These are phyloP conservation scores for Fusarium ambrosium DNA, from an alignment of 2,329 filamentous ascomycete genomes.

Conservation along the genomic window DNA sequence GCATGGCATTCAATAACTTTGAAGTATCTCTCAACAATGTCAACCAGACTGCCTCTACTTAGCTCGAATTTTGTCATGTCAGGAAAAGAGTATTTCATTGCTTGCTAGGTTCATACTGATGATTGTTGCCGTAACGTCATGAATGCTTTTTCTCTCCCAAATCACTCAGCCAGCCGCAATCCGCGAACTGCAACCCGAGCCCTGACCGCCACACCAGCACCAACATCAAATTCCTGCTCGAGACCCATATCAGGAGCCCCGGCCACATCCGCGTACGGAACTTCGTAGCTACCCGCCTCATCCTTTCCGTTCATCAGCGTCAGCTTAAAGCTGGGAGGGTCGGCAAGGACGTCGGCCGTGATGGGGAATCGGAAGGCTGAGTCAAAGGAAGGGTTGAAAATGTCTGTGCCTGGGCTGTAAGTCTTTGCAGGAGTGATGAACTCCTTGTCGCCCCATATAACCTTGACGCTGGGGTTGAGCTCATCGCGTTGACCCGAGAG, in stretches of 20 bases:
- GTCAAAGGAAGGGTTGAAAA: conserved; percentile 46
- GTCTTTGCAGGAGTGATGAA: conserved; percentile 40
- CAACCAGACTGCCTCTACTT: neutral
- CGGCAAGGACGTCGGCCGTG: conserved; percentile 33
- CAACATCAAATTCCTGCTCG: conserved; percentile 37
- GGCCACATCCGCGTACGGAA: conserved; percentile 30
- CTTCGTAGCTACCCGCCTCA: conserved; percentile 30
- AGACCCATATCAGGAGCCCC: conserved; percentile 29
- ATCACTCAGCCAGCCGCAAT: conserved; percentile 34
- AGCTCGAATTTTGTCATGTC: neutral
- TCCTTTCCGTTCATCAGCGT: conserved; percentile 35
- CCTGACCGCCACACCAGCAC: conserved; percentile 34
- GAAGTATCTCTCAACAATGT: neutral
- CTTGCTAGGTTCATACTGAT: conserved; percentile 20
- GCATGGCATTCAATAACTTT: neutral
- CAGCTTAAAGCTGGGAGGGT: conserved; percentile 31
- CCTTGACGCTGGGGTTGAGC: conserved; percentile 45
- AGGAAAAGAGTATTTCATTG: conserved; percentile 3
- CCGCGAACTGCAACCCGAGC: conserved; percentile 39
- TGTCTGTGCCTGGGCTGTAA: conserved; percentile 42
- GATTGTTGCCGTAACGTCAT: neutral
- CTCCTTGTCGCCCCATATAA: conserved; percentile 43
- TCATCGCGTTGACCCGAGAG: conserved; percentile 43
- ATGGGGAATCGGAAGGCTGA: conserved; percentile 42
- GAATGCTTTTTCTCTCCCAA: conserved; percentile 6